Evolutionary conservation across 2,329 filamentous ascomycete species (phyloP).

Genomic region (Curvularia lunata): DNA sequence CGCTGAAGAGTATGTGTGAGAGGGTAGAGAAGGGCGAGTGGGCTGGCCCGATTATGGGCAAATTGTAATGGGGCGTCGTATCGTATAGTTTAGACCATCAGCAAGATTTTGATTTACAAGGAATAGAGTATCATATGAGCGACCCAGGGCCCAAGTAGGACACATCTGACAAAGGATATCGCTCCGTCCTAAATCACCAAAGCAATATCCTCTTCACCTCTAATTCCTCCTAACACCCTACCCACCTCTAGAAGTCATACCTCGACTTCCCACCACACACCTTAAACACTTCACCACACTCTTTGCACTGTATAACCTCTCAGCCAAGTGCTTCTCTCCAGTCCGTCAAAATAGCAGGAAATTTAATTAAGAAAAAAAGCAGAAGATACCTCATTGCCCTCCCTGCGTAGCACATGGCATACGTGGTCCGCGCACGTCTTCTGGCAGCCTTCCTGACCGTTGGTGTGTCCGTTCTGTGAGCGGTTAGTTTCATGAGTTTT

Average conservation of each 20-base stretch:
- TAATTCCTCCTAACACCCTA: background rate
- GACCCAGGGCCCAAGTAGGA: background rate
- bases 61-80: conserved; percentile 6
- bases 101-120: background rate
- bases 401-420: conserved; percentile 12
- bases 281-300: conserved; percentile 8
- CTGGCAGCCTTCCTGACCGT: conserved; percentile 17
- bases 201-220: no score
- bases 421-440: conserved; percentile 26
- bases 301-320: conserved; percentile 4
- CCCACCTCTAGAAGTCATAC: background rate
- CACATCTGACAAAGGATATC: background rate
- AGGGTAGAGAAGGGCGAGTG: conserved; percentile 57
- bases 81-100: background rate
- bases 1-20: conserved; percentile 64
- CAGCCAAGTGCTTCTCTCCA: background rate
- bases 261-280: conserved; percentile 7
- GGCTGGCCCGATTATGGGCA: conserved; percentile 15
- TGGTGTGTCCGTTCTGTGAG: conserved; percentile 20
- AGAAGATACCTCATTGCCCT: conserved; percentile 5
- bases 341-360: background rate
- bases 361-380: no score
- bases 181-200: no score
- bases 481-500: background rate
- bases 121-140: background rate